Conservation (phyloP, 495 filamentous ascomycete genomes). For the Penicillium pulvis region DNA sequence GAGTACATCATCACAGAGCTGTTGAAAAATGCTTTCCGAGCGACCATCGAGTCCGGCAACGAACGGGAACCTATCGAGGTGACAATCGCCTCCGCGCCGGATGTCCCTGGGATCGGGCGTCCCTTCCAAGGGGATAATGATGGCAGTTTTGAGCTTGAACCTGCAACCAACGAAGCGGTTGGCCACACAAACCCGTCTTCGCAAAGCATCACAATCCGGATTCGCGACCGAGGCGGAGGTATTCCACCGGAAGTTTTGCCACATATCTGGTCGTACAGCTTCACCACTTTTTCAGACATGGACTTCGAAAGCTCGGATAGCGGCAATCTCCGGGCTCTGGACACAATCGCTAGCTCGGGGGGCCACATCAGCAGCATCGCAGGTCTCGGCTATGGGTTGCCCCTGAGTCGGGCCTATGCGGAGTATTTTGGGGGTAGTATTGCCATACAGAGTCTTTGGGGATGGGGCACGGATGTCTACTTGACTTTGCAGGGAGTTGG, state of each 20-base stretch:
- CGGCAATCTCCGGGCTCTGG: slow-evolving; percentile 64
- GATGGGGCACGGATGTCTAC: slow-evolving; percentile 90
- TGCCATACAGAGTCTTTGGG: slow-evolving; percentile 87
- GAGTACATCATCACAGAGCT: slow-evolving; percentile 97
- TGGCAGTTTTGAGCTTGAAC: slow-evolving; percentile 35
- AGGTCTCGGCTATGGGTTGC: slow-evolving; percentile 89
- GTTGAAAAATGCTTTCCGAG: slow-evolving; percentile 94
- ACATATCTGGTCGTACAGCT: slow-evolving; percentile 94
- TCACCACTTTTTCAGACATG: slow-evolving; percentile 86
- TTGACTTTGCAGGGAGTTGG: slow-evolving; percentile 83
- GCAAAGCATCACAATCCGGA: slow-evolving; percentile 91
- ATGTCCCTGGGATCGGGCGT: slow-evolving; percentile 41
- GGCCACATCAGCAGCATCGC: slow-evolving; percentile 78
- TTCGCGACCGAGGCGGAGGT: slow-evolving; percentile 92
- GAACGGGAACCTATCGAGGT: slow-evolving; percentile 82
- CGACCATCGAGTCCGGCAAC: slow-evolving; percentile 79
- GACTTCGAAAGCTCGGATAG: slow-evolving; percentile 42
- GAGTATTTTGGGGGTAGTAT: slow-evolving; percentile 99
- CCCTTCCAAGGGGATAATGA: slow-evolving; percentile 31
- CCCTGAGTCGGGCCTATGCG: slow-evolving; percentile 89
- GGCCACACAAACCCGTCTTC: slow-evolving; percentile 54
- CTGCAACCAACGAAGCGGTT: slow-evolving; percentile 38
- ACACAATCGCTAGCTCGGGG: slow-evolving; percentile 67
- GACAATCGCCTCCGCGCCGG: slow-evolving; percentile 86
- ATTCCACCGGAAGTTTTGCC: slow-evolving; percentile 79